These are phyloP conservation scores for Iris pallida DNA, from an alignment of 116 monocot genomes.

Conservation along the genomic window DNA sequence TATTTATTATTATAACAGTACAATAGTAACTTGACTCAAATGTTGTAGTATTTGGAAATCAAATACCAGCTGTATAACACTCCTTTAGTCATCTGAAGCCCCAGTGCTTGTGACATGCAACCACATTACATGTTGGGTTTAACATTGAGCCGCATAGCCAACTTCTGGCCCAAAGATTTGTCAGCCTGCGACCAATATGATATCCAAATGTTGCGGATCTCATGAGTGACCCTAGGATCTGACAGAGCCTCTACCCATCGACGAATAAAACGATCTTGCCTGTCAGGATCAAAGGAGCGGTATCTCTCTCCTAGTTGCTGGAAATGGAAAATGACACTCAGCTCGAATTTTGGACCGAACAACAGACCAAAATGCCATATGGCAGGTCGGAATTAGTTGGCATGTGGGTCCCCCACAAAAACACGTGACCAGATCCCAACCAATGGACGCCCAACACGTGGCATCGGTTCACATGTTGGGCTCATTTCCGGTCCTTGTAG, in stretches of 20 bases:
- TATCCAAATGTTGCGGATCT: conserved; percentile 77
- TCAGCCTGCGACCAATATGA: conserved; percentile 91
- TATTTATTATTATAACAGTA: neutral
- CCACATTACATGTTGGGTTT: conserved; percentile 59
- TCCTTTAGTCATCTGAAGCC: neutral
- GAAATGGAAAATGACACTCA: too few species aligned
- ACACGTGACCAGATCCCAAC: too few species aligned
- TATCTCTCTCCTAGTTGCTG: conserved; percentile 95
- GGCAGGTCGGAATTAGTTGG: too few species aligned
- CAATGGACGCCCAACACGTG: too few species aligned
- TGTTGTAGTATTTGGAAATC: neutral
- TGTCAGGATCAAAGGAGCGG: conserved; percentile 63
- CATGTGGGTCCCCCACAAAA: too few species aligned
- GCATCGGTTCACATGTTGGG: too few species aligned
- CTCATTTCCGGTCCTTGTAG: too few species aligned
- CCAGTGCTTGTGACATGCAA: neutral
- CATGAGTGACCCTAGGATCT: conserved; percentile 71
- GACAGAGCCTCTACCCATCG: conserved; percentile 69
- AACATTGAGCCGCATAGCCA: conserved; percentile 58
- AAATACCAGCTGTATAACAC: neutral
- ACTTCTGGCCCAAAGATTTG: conserved; percentile 62
- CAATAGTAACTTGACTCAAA: neutral
- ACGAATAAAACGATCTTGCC: conserved; percentile 74
- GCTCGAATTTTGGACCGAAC: too few species aligned
- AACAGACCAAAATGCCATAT: too few species aligned